Base-by-base conservation (phyloP, 2,329 filamentous ascomycete genomes). In the Cladosporium sp. region DNA sequence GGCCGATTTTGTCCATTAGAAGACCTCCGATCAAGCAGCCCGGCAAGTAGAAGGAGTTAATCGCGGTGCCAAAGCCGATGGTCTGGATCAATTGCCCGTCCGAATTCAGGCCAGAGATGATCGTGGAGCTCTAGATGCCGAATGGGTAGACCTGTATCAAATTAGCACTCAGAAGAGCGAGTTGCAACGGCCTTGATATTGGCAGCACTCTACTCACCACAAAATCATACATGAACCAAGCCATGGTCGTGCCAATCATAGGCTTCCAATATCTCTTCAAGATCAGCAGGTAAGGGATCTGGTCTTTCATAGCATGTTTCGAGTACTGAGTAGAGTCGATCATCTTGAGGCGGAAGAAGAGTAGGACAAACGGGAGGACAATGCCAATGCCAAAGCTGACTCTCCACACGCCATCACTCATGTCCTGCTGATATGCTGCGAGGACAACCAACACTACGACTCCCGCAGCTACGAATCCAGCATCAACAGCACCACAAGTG, bases 21-120 rank as follows among this genome's bases (percentile, higher is more conserved):
- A 89, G 88, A 0, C 89, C 89, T 20, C 92, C 92, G 5, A 88
- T 74, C 55, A 91, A 78, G 28, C 89, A 89, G 1, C 92, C 92
- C 0, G 90, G 91, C 47, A 95, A 82, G 72, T 94, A 95, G 73
- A 96, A 96, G 61, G 90, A 76, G 72, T 94, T 95, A 77, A 94
- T 85, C 34, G 95, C 82, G 0, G 88, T 92, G 70, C 90, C 92
- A 89, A 90, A 96, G 38, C 90, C 92, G 61, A 96, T 91, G n/a
- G 86, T 77, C 62, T 88, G 88, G 66, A 89, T 91, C 2, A 96
- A 76, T 0, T 87, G 82, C 0, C 84, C 56, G 14, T 65, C 54
- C 80, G 3, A 71, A 9, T 84, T 84, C 39, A 91, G 82, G 60
- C 84, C 86, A 39, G 77, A 73, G 0, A 94, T 76, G 66, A 96